Evolutionary conservation across 306 rosid species (phyloP), one percentile per base, ranked within the genome.

Genomic region (Vicia faba): DNA sequence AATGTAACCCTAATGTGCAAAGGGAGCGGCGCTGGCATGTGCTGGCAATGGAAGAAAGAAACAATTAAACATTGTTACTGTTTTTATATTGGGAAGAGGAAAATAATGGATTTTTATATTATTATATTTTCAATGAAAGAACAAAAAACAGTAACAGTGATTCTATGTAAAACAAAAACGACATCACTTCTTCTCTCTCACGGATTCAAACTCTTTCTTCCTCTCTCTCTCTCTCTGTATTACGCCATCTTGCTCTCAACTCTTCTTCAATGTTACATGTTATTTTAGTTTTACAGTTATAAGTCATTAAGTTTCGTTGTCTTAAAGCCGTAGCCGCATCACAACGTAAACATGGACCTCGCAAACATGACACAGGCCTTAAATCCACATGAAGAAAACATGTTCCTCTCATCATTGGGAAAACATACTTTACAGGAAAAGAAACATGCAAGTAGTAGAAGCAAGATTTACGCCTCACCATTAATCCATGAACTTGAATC

Each of bases 381-480:
- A 64, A 89, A 69, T 87, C 81, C 16, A 80, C 83, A 49, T 72
- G 90, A 68, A 92, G 86, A 85, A 87, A 87, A 88, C 95, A 89
- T n/a, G 77, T 59, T 46, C 80, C 82, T 55, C 61, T 53, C 75
- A 54, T 82, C 16, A 63, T 79, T 26, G 45, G 76, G 66, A 86
- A 86, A 69, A 51, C 87, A 68, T 41, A 45, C 73, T 76, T 82
- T 48, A 84, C 10, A 43, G 79, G 82, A 66, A 84, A 51, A 25
- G 91, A 82, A 68, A 85, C 88, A 5, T 92, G 69, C 68, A 89
- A 70, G 84, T 76, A 63, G 77, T 92, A 92, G 70, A 85, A 75
- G 79, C 41, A 44, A 4, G 89, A 79, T 63, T 72, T 82, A 76
- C 67, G 78, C 85, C 84, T 76, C 41, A 92, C 97, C 96, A 75